Evolutionary conservation across 176 grass and related monocot species (phyloP), one percentile per base, ranked within the genome.

Genomic region (Chrysopogon serrulatus): DNA sequence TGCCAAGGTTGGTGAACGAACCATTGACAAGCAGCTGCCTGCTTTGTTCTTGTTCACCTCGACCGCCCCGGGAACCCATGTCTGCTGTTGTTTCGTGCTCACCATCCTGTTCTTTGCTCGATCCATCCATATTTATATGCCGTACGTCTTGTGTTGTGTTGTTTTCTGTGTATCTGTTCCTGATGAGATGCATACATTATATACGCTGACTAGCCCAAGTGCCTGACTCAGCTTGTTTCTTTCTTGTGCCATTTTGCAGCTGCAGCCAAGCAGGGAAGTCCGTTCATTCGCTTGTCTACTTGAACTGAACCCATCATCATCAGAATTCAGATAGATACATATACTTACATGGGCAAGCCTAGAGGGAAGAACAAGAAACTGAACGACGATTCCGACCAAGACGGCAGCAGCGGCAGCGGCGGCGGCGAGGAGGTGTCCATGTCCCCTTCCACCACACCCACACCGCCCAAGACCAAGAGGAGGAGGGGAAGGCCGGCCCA

Each of bases 361-460:
- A 68, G 79, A 56, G 79, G 79, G 23, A 81, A 81, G 79, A 51
- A n/a, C 47, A 69, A 81, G 79, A 81, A 81, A 21, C n/a, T 2
- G 8, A 81, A 40, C 64, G 79, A 28, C 45, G 64, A 67, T 33
- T 45, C 47, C 30, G 42, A 49, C 63, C 32, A 68, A 30, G 59
- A 79, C 2, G 76, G 26, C 76, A 45, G 59, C 76, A 10, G 39
- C 37, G 18, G 56, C 76, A 39, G 64, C 47, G 79, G 53, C 40
- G 61, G 4, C 53, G 53, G 49, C 51, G 21, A 37, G 36, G 53
- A 57, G 53, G 53, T 24, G 53, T 57, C 23, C 3, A 23, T 57
- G 8, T 57, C 53, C 53, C 53, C n/a, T n/a, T n/a, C n/a, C n/a
- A n/a, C n/a, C n/a, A n/a, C n/a, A n/a, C n/a, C 53, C 1, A 24